Base-by-base conservation (phyloP, 75 land plant species). In the Cunninghamia lanceolata region DNA sequence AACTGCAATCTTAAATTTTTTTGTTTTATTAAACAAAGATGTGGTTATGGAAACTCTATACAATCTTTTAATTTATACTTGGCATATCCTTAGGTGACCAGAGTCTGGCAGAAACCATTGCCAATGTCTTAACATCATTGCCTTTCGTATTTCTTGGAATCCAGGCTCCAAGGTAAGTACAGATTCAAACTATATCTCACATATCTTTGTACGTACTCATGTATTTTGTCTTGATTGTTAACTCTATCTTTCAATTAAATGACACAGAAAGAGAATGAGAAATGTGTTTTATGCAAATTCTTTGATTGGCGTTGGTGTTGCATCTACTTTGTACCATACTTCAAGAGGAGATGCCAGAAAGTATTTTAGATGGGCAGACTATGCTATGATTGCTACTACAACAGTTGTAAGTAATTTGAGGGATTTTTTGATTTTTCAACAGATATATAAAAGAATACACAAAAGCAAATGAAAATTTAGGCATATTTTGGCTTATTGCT, bases 361-460 rank as follows among this genome's bases (percentile, higher is more conserved):
- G 85, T 85, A 84, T 82, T 85, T 95, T n/a, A 90, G 96, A 92
- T 96, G 96, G 94, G 96, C 92, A 59, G 99, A 97, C 83, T 97
- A 97, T 83, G 92, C 99, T 85, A 97, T 96, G 99, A 97, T 97
- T 88, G 99, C 98, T 70, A 88, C 98, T 40, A 91, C 98, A 19
- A 88, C 99, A 79, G 87, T 97, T 85, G 99, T 96, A 90, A 85
- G 92, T 86, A 28, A 34, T n/a, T 28, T 28, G 68, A 63, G 68
- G 68, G 16, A 3, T 80, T 80, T 42, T 45, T 43, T 21, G 3
- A 9, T 43, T 45, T 76, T 8, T 25, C 35, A 10, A 71, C 32
- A 71, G 13, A 10, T 30, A 32, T 30, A 70, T 32, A 70, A 1
- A 70, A 32, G 2, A 73, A 32, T 32, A 73, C 36, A 73, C 75